Percentiles rank a stretch among this genome's conserved stretches.
phyloP scores from a whole-genome alignment of 164 flowering plant genomes.

The Paratinospora sagittata region DNA sequence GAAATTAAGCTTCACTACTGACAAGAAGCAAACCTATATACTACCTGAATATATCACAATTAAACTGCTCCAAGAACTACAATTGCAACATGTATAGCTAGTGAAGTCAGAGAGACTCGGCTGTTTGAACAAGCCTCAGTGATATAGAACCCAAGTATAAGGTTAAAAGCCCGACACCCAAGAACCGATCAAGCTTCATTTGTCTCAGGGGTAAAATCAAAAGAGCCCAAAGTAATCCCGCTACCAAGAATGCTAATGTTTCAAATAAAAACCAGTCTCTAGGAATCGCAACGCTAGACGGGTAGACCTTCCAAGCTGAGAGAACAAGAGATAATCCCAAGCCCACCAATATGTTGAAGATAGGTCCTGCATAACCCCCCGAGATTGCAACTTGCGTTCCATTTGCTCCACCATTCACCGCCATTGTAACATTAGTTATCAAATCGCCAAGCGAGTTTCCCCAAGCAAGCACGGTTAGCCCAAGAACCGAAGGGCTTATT shows the following conservation, averaged over 20 bases:
- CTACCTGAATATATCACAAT: neutral
- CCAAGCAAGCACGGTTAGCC: conserved; percentile 51
- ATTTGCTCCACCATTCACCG: conserved; percentile 31
- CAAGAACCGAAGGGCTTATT: conserved; percentile 41
- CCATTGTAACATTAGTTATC: conserved; percentile 42
- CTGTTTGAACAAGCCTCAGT: conserved; percentile 14
- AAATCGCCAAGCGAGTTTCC: conserved; percentile 53
- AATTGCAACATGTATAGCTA: no score
- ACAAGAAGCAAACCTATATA: neutral
- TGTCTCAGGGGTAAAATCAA: conserved; percentile 21
- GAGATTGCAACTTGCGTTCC: conserved; percentile 47
- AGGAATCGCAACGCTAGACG: conserved; percentile 26
- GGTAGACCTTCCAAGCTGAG: conserved; percentile 34
- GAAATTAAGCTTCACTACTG: neutral
- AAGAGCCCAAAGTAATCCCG: conserved; percentile 34
- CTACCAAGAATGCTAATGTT: conserved; percentile 31
- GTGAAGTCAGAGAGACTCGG: conserved; percentile 1
- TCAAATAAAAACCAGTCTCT: conserved; percentile 26
- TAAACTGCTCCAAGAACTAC: no score
- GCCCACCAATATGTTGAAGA: conserved; percentile 48
- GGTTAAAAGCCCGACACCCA: conserved; percentile 31
- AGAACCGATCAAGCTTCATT: conserved; percentile 27
- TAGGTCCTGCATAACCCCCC: conserved; percentile 49
- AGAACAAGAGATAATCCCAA: conserved; percentile 38
- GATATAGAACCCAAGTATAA: conserved; percentile 24